Evolutionary conservation across 1,284 basidiomycete species (phyloP), one percentile per base, ranked within the genome.

Genomic region (Porogramme epimiltina): DNA sequence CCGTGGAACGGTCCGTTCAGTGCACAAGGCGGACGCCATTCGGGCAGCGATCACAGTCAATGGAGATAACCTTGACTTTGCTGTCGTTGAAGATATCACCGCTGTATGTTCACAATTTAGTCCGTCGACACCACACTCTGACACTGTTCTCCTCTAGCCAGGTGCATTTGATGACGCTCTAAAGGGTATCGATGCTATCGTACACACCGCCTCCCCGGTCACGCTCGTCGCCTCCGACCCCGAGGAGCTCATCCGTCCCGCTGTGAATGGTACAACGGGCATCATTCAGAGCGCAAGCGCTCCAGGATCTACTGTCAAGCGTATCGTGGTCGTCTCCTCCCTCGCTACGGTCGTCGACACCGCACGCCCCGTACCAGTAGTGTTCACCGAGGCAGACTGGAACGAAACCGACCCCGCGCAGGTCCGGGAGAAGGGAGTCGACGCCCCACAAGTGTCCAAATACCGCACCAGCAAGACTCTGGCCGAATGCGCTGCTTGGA

Each of bases 401-500:
- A 89, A 91, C 69, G 66, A 79, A 4, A 70, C 74, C 31, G 73
- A 78, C 2, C 66, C 79, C 13, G 64, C 74, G 20, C 70, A 77
- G 36, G 73, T 85, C 18, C 73, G 78, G 60, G 69, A 78, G 58
- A 73, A 79, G 39, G 84, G 85, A 10, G 65, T 63, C 16, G 72
- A 76, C 11, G 79, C 82, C 0, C 44, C 66, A 1, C 61, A 57
- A 3, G 53, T 65, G 8, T 62, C 66, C 36, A 82, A 79, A 59
- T 88, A 87, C 63, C 66, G 73, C 42, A 79, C 76, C 15, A 80
- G 77, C 19, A 91, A 92, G 73, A 81, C 78, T 2, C 70, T 91
- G 2, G 87, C 89, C 2, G 89, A 93, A 42, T 71, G 66, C 60
- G 75, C 74, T 16, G 79, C 79, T 2, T 84, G 80, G 81, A 73